Conservation (phyloP, 495 filamentous ascomycete species). For the Neurospora sp. region DNA sequence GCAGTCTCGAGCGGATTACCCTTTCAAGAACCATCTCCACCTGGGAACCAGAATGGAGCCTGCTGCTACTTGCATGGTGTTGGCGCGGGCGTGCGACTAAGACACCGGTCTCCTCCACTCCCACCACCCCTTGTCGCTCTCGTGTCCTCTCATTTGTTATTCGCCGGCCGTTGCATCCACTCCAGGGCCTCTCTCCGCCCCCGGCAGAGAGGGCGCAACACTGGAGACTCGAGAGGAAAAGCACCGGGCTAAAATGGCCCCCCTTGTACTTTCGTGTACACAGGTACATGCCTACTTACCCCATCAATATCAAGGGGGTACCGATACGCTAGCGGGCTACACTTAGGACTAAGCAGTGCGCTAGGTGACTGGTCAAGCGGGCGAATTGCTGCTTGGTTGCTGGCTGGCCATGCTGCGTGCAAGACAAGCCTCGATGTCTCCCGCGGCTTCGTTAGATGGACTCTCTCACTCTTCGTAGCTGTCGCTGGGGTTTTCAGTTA, state of each 20-base stretch:
- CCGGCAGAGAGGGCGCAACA: slow-evolving; percentile 8
- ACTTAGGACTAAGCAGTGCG: slow-evolving; percentile 10
- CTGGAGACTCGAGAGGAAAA: slow-evolving; percentile 1
- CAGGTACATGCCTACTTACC: background rate
- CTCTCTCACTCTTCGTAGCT: background rate
- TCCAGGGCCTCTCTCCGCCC: slow-evolving; percentile 14
- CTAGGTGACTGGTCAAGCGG: slow-evolving; percentile 1
- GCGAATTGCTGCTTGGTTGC: background rate
- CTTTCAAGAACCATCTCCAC: background rate
- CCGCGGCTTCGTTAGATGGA: background rate
- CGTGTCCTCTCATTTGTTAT: slow-evolving; percentile 11
- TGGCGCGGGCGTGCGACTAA: background rate
- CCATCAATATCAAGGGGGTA: slow-evolving; percentile 2
- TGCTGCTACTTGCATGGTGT: background rate
- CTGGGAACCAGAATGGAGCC: background rate
- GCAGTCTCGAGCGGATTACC: background rate
- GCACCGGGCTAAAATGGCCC: background rate
- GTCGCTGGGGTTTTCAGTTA: slow-evolving; percentile 6
- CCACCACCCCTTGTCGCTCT: slow-evolving; percentile 12
- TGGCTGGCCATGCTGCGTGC: background rate
- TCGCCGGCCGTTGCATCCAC: slow-evolving; percentile 15
- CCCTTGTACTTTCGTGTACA: slow-evolving; percentile 17
- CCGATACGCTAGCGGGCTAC: background rate
- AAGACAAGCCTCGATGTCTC: background rate
- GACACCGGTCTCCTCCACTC: slow-evolving; percentile 5